Conservation (phyloP, 2,329 filamentous ascomycete genomes). For the Amylocarpus encephaloides region DNA sequence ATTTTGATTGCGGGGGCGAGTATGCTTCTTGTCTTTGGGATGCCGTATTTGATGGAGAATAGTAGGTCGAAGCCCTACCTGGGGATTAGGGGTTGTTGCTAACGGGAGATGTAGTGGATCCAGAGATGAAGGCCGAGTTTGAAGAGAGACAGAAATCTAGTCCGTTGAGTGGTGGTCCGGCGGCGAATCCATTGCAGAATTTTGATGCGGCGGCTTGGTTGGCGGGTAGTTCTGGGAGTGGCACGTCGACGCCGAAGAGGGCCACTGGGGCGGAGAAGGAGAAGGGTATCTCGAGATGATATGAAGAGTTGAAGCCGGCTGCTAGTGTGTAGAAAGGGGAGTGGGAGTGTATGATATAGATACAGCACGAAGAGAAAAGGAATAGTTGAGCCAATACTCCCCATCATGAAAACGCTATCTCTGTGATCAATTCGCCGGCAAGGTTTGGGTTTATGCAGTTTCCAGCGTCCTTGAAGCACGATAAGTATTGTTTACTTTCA, state of each 20-base stretch:
- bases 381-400: no score
- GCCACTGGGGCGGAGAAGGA: conserved; percentile 20
- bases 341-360: no score
- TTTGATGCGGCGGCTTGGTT: conserved; percentile 66
- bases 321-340: no score
- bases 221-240: conserved; percentile 42
- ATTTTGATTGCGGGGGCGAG: conserved; percentile 84
- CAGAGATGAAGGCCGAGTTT: conserved; percentile 89
- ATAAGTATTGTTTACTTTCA: no score
- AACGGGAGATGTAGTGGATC: conserved; percentile 64
- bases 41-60: conserved; percentile 93
- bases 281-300: conserved; percentile 21
- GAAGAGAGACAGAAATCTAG: conserved; percentile 80
- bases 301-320: no score
- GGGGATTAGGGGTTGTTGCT: background rate
- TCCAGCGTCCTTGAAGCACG: no score
- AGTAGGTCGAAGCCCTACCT: conserved; percentile 54
- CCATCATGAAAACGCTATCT: no score
- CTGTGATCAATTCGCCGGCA: no score
- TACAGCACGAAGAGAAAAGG: no score
- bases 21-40: conserved; percentile 77
- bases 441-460: no score
- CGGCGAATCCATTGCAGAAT: conserved; percentile 46
- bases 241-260: conserved; percentile 26
- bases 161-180: conserved; percentile 54